A percentile compares a stretch with the other conserved stretches of the same genome.
These are phyloP conservation scores for Teratosphaeriaceae sp. DNA, from an alignment of 2,329 filamentous ascomycete species.

Conservation along the genomic window DNA sequence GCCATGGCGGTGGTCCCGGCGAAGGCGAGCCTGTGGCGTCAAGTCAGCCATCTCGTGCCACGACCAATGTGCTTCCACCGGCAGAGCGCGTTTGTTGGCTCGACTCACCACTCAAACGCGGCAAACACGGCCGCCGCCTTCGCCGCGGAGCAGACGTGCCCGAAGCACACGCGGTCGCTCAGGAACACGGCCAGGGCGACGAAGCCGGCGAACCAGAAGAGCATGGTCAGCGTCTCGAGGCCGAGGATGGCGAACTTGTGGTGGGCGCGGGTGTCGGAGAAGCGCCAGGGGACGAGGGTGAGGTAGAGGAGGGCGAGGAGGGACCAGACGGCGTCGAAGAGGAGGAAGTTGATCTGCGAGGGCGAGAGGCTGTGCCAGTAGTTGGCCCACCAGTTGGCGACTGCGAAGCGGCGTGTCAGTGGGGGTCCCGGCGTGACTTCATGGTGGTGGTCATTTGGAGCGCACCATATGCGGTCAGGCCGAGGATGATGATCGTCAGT, in stretches of 20 bases:
- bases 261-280: slow-evolving; percentile 41
- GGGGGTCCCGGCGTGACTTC: neutral
- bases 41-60: neutral
- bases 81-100: slow-evolving; percentile 1
- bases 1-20: slow-evolving; percentile 44
- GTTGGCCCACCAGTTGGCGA: slow-evolving; percentile 47
- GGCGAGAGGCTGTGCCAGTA: slow-evolving; percentile 50
- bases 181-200: slow-evolving; percentile 66
- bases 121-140: slow-evolving; percentile 61
- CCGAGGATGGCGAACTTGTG: slow-evolving; percentile 60
- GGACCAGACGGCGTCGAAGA: slow-evolving; percentile 75
- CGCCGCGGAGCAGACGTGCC: slow-evolving; percentile 50
- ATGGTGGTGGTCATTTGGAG: too few relatives aligned
- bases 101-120: slow-evolving; percentile 53
- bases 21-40: slow-evolving; percentile 45
- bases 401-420: slow-evolving; percentile 32
- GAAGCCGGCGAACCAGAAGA: slow-evolving; percentile 88
- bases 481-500: slow-evolving; percentile 68
- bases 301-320: slow-evolving; percentile 64
- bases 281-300: slow-evolving; percentile 51
- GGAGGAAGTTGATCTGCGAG: slow-evolving; percentile 63
- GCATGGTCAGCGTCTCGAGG: slow-evolving; percentile 64
- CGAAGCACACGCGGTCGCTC: slow-evolving; percentile 50
- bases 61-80: neutral
- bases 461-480: slow-evolving; percentile 66